Evolutionary conservation across 495 filamentous ascomycete genomes (phyloP).

Genomic region (Xylaria acuta): DNA sequence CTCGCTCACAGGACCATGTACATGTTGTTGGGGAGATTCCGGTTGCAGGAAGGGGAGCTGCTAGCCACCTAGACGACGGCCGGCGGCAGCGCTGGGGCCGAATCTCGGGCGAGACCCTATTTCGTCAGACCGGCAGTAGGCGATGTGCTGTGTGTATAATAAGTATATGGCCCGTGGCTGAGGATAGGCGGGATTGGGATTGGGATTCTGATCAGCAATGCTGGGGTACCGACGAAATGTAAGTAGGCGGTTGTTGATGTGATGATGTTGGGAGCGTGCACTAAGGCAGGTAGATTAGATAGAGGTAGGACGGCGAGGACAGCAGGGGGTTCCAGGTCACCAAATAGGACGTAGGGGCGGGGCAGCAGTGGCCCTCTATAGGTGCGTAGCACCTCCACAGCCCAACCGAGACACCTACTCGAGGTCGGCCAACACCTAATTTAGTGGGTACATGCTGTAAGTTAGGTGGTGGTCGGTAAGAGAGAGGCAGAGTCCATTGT

Average conservation of each 20-base stretch:
- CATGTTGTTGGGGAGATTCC: neutral
- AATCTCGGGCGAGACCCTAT: slow-evolving; percentile 13
- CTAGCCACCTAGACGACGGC: slow-evolving; percentile 4
- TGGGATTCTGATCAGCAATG: neutral
- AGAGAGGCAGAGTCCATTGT: no score
- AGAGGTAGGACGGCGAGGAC: neutral
- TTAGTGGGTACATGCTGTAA: slow-evolving; percentile 6
- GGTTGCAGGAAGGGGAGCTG: neutral
- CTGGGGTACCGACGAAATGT: neutral
- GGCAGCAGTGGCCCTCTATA: neutral
- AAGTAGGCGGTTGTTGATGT: slow-evolving; percentile 4
- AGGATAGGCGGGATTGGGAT: neutral
- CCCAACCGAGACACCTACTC: neutral
- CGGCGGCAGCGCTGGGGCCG: neutral
- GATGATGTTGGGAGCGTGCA: slow-evolving; percentile 1
- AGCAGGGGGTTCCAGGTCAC: neutral
- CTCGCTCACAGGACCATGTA: neutral
- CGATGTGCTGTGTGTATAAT: neutral
- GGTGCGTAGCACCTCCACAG: no score
- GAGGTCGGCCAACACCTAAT: neutral
- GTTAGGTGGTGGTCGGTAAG: neutral
- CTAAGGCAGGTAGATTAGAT: neutral
- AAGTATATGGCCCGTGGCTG: slow-evolving; percentile 11
- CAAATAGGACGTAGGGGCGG: slow-evolving; percentile 8
- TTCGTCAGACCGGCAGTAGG: slow-evolving; percentile 5